Conservation (phyloP, 1,139 yeast species). For the Chernovozyma aurita region DNA sequence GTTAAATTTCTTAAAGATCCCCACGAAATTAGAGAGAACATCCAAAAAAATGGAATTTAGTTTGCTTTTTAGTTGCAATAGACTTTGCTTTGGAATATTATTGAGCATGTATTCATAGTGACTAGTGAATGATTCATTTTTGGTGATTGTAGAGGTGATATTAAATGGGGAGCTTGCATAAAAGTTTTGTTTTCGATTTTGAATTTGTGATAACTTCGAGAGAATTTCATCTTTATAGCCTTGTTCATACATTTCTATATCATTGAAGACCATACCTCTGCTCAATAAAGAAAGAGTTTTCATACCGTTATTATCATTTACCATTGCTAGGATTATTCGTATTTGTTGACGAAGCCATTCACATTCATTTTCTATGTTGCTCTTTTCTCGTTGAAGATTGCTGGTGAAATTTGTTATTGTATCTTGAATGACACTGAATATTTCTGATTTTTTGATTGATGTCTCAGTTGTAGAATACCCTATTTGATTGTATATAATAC, state of each 20-base stretch:
- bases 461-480: conserved; percentile 37
- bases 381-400: conserved; percentile 33
- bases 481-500: conserved; percentile 30
- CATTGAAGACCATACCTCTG: conserved; percentile 32
- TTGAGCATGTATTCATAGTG: conserved; percentile 24
- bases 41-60: conserved; percentile 35
- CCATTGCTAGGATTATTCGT: conserved; percentile 36
- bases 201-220: conserved; percentile 16
- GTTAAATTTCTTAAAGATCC: conserved; percentile 29
- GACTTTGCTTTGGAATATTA: conserved; percentile 26
- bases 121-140: conserved; percentile 20
- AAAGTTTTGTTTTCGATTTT: conserved; percentile 18
- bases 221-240: conserved; percentile 32
- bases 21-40: conserved; percentile 28
- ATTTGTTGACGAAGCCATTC: conserved; percentile 47
- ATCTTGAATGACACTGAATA: conserved; percentile 36
- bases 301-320: conserved; percentile 33
- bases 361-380: conserved; percentile 39
- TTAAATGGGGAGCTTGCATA: conserved; percentile 29
- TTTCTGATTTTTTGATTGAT: conserved; percentile 31
- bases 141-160: conserved; percentile 11
- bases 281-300: conserved; percentile 19
- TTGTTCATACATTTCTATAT: conserved; percentile 21
- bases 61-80: conserved; percentile 27
- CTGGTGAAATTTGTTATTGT: conserved; percentile 33